Conservation (phyloP, 129 eudicot genomes). For the Pulicaria dysenterica region DNA sequence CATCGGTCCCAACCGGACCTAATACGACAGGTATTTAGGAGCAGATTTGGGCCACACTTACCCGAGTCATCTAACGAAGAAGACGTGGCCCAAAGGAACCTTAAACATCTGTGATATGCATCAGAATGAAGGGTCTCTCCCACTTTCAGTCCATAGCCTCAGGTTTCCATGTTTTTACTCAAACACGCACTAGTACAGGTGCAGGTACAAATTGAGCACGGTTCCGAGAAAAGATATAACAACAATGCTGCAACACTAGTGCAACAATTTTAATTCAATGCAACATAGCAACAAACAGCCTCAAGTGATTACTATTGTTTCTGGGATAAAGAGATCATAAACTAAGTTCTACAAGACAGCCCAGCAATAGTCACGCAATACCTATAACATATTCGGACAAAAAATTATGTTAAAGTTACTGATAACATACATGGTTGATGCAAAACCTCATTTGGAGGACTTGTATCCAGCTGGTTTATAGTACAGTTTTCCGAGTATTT, state of each 20-base stretch:
- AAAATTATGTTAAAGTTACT: background rate
- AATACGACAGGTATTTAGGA: too few relatives aligned
- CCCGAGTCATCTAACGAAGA: too few relatives aligned
- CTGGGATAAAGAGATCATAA: background rate
- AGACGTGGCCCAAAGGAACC: background rate
- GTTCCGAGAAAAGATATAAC: background rate
- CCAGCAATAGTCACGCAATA: background rate
- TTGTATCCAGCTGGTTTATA: too few relatives aligned
- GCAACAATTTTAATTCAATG: slow-evolving; percentile 1
- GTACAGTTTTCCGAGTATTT: too few relatives aligned
- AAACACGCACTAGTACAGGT: background rate
- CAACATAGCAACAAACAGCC: slow-evolving; percentile 11
- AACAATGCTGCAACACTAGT: background rate
- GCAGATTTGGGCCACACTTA: too few relatives aligned
- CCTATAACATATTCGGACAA: background rate
- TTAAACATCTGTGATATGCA: background rate
- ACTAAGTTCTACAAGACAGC: background rate
- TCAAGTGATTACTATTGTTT: background rate
- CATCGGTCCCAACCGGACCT: too few relatives aligned
- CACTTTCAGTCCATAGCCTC: background rate
- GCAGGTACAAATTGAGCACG: background rate
- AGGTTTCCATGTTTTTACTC: slow-evolving; percentile 8
- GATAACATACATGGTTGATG: background rate
- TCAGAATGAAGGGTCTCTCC: too few relatives aligned
- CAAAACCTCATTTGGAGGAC: too few relatives aligned